Percentiles rank a stretch among this genome's conserved stretches.
These are phyloP conservation scores for Globisporangium solare DNA, from an alignment of 352 stramenopile species.

Conservation along the genomic window DNA sequence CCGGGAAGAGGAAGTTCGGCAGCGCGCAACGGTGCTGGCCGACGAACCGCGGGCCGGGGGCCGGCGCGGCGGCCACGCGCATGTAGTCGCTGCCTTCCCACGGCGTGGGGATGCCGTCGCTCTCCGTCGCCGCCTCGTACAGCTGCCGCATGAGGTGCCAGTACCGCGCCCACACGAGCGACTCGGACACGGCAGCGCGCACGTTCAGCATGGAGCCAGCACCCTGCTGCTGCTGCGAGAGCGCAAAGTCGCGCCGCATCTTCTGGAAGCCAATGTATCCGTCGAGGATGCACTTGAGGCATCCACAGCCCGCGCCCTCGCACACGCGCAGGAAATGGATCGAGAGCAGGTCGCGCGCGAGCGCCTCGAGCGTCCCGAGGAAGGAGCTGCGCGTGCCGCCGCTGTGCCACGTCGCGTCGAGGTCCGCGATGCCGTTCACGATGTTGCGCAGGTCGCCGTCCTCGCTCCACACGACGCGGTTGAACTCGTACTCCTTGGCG, in stretches of 20 bases:
- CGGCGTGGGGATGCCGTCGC: constrained; percentile 51
- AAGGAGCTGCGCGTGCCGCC: constrained; percentile 50
- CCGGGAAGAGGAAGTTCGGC: constrained; percentile 65
- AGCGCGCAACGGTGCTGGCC: constrained; percentile 41
- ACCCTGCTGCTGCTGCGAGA: constrained; percentile 14
- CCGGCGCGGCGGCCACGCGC: constrained; percentile 23
- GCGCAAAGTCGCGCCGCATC: constrained; percentile 51
- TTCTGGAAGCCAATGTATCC: constrained; percentile 76
- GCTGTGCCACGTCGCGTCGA: constrained; percentile 52
- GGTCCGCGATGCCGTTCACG: constrained; percentile 56
- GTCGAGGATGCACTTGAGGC: constrained; percentile 79
- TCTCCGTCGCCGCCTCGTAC: constrained; percentile 61
- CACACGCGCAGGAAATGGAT: constrained; percentile 62
- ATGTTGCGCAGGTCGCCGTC: constrained; percentile 66
- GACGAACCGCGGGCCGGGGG: constrained; percentile 39
- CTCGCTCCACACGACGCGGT: constrained; percentile 61
- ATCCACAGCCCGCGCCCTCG: constrained; percentile 71
- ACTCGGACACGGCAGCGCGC: constrained; percentile 47
- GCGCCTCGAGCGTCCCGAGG: constrained; percentile 58
- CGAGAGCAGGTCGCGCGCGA: constrained; percentile 39
- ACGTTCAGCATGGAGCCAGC: too few species aligned
- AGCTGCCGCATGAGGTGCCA: constrained; percentile 82
- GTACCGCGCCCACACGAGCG: constrained; percentile 68
- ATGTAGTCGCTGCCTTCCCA: constrained; percentile 43
- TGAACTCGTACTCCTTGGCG: constrained; percentile 69